phyloP scores from a whole-genome alignment of 1,284 basidiomycete species.

The Microbotryomycetes sp. region DNA sequence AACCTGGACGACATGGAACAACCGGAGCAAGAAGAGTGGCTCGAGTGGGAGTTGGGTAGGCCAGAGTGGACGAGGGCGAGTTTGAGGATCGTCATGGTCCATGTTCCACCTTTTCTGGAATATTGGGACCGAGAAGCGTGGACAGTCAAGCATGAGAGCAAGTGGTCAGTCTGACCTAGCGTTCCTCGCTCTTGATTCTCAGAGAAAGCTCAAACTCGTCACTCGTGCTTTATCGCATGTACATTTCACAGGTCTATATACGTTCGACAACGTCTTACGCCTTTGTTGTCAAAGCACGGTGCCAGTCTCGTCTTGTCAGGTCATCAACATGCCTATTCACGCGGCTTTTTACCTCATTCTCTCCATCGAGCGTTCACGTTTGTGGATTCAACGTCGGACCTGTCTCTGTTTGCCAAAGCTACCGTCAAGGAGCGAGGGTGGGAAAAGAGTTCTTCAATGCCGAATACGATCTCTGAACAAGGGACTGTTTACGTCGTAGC shows the following conservation, averaged over 20 bases:
- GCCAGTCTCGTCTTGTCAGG: constrained; percentile 30
- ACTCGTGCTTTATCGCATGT: too few species aligned
- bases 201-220: too few species aligned
- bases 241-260: constrained; percentile 25
- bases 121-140: constrained; percentile 32
- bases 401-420: constrained; percentile 7
- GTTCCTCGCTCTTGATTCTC: background rate
- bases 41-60: constrained; percentile 27
- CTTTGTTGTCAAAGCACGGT: constrained; percentile 16
- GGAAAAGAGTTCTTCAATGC: constrained; percentile 5
- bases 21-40: constrained; percentile 32
- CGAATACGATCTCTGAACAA: constrained; percentile 4
- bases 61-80: constrained; percentile 29
- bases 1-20: constrained; percentile 28
- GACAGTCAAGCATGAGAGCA: constrained; percentile 23
- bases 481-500: constrained; percentile 24
- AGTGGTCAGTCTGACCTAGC: constrained; percentile 18
- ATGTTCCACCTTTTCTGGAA: constrained; percentile 34
- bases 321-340: constrained; percentile 32
- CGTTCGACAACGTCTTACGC: constrained; percentile 27
- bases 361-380: constrained; percentile 15
- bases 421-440: constrained; percentile 9
- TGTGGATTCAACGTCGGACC: background rate
- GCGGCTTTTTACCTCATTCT: constrained; percentile 28
- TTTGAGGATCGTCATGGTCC: constrained; percentile 30